Conservation (phyloP, 225 moss, liverwort and hornwort species). For the Bryoerythrophyllum caledonicum region DNA sequence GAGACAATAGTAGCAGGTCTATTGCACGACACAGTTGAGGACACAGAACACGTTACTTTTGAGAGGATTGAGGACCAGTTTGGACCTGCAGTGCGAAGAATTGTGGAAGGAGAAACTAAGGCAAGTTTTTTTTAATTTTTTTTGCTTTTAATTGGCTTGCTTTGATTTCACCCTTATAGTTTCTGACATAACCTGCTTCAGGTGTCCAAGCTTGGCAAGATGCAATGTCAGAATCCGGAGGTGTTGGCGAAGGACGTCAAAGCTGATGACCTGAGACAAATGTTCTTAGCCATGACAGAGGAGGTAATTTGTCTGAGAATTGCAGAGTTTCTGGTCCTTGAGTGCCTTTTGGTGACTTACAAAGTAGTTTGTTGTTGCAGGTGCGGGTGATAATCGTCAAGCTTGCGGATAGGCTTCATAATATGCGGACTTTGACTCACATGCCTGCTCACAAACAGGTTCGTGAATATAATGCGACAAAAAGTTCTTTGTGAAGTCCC, state of each 20-base stretch:
- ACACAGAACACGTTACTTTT: constrained; percentile 93
- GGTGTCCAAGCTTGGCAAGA: constrained; percentile 99
- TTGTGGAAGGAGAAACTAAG: constrained; percentile 99
- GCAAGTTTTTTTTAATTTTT: constrained; percentile 25
- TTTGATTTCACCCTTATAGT: background rate
- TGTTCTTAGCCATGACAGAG: constrained; percentile 99
- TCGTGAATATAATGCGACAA: background rate
- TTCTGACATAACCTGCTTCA: constrained; percentile 39
- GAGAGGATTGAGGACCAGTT: constrained; percentile 94
- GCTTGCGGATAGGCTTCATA: constrained; percentile 96
- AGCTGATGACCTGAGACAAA: constrained; percentile 98
- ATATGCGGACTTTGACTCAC: constrained; percentile 90
- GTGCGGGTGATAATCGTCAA: constrained; percentile 99
- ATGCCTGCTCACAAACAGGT: constrained; percentile 99
- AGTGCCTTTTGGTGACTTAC: background rate
- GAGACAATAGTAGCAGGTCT: constrained; percentile 96
- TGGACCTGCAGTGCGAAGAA: constrained; percentile 91
- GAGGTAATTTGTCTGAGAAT: constrained; percentile 51
- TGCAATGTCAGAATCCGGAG: constrained; percentile 89
- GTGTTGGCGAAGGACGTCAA: constrained; percentile 80
- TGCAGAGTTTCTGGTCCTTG: too few relatives aligned
- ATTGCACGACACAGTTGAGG: constrained; percentile 96
- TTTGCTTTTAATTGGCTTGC: background rate
- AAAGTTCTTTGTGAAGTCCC: too few relatives aligned
- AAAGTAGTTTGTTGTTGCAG: constrained; percentile 42